Conservation (phyloP, 1,139 yeast species). For the Yamadazyma friedrichii region DNA sequence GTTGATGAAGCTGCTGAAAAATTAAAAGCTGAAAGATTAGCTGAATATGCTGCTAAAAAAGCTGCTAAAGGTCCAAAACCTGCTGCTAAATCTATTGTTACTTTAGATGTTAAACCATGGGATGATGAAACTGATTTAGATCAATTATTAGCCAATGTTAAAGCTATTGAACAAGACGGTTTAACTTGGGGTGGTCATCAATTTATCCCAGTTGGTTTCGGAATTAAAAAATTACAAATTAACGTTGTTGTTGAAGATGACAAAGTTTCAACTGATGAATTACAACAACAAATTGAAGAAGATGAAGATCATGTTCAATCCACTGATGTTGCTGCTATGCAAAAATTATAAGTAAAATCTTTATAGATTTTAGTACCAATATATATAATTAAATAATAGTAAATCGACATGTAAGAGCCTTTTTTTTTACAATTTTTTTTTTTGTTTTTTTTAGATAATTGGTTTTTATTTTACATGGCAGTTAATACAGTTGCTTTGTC, state of each 20-base stretch:
- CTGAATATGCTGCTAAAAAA: constrained; percentile 97
- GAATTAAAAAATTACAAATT: constrained; percentile 98
- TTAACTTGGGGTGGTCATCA: constrained; percentile 98
- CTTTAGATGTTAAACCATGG: constrained; percentile 99
- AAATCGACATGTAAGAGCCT: too few species aligned
- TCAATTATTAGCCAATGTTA: constrained; percentile 80
- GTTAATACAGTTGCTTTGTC: too few species aligned
- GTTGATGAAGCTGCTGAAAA: constrained; percentile 97
- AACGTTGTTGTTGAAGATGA: constrained; percentile 98
- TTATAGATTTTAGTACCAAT: too few species aligned
- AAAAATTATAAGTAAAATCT: constrained; percentile 65
- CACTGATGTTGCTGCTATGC: constrained; percentile 97
- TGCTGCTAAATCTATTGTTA: constrained; percentile 96
- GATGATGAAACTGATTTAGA: constrained; percentile 98
- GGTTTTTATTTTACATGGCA: too few species aligned
- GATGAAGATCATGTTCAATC: constrained; percentile 99
- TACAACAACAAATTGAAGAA: constrained; percentile 83
- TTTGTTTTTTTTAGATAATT: too few species aligned
- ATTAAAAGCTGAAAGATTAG: constrained; percentile 94
- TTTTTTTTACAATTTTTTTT: too few species aligned
- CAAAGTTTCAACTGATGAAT: constrained; percentile 88
- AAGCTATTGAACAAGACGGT: constrained; percentile 85
- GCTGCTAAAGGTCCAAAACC: constrained; percentile 97
- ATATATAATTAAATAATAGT: too few species aligned
- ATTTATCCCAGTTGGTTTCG: constrained; percentile 97